Conservation (phyloP, 2,329 filamentous ascomycete genomes). For the Sarocladium brachiariae region DNA sequence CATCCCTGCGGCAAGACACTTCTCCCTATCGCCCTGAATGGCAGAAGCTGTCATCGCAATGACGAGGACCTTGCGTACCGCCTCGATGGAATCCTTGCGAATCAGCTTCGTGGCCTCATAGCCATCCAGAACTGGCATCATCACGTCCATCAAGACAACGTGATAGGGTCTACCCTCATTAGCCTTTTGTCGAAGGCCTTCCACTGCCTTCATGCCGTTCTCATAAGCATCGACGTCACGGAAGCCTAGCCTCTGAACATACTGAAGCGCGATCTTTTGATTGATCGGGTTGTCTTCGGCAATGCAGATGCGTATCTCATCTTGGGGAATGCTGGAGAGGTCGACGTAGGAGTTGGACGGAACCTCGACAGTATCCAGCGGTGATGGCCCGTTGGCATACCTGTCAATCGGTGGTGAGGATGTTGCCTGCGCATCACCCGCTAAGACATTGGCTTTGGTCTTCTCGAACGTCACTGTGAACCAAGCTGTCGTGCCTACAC, state of each 20-base stretch:
- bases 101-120: constrained; percentile 86
- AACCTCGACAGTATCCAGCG: not conserved
- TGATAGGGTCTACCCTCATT: constrained; percentile 73
- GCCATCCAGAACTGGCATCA: constrained; percentile 90
- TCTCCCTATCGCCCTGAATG: constrained; percentile 90
- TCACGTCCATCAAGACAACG: constrained; percentile 89
- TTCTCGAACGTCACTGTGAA: constrained; percentile 86
- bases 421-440: constrained; percentile 43
- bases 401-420: constrained; percentile 29
- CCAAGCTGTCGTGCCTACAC: constrained; percentile 62
- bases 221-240: constrained; percentile 77
- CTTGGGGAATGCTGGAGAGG: constrained; percentile 65
- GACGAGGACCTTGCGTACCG: constrained; percentile 76
- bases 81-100: constrained; percentile 66
- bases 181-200: constrained; percentile 70
- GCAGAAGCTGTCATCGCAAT: constrained; percentile 97
- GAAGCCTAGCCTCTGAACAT: constrained; percentile 80
- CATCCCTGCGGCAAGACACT: constrained; percentile 93
- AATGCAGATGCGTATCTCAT: constrained; percentile 80
- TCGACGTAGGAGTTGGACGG: constrained; percentile 47
- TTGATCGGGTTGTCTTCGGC: constrained; percentile 96
- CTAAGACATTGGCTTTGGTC: constrained; percentile 55
- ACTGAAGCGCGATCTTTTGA: constrained; percentile 87
- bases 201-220: constrained; percentile 81
- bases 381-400: constrained; percentile 15